Evolutionary conservation across 2,329 filamentous ascomycete genomes (phyloP), one percentile per base, ranked within the genome.

Genomic region (Phaeosphaeriaceae sp.): DNA sequence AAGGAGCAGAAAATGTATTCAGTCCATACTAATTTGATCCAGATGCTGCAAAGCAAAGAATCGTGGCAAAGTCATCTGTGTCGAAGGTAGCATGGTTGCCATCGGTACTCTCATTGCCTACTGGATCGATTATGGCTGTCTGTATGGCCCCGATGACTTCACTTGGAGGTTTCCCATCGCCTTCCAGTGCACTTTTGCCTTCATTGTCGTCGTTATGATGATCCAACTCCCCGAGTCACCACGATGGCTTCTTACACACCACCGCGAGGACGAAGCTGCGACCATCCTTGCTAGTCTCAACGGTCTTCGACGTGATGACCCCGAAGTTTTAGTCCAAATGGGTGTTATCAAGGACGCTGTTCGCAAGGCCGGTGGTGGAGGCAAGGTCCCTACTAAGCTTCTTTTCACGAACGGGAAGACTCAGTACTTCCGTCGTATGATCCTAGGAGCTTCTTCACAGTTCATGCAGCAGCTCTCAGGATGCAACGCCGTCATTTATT

Each of bases 401-500:
- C 81, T 9, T 74, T 85, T 86, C 57, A 86, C 82, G 3, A 77
- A 78, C 45, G 84, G 84, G 56, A 84, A 83, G 72, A 84, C 82
- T 0, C 84, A 87, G 72, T 83, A 87, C 63, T 80, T 86, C 72
- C 80, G 84, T 13, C 79, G 85, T 37, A 82, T 86, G 75, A 50
- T 86, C 29, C 76, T 87, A 6, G 84, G 83, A 12, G 76, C 81
- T 2, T 79, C 76, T n/a, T 79, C 78, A 4, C 84, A 87, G 67
- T 75, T 87, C 35, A 83, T 86, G 77, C 84, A 87, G 64, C 85
- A 87, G 38, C 52, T 66, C 34, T 64, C 61, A 30, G 66, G 64
- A 18, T 69, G 67, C 54, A 76, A 76, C 46, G 74, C 74, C 12
- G 74, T 77, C 48, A 77, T 76, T 54, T 77, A 77, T 64, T 77